Conservation (phyloP, 305 asterid genomes). For the Solanum aculeatissimum region DNA sequence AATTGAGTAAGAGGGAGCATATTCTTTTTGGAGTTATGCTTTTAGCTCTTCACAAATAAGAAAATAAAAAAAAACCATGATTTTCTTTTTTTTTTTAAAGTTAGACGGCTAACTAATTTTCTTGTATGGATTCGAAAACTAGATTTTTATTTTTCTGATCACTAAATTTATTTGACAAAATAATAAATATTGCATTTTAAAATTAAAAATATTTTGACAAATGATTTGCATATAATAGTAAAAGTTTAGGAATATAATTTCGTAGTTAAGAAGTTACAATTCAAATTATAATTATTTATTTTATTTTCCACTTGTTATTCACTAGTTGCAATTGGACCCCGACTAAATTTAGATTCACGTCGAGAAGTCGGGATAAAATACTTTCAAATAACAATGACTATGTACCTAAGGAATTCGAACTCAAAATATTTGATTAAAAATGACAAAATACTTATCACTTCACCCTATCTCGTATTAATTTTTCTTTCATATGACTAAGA, state of each 20-base stretch:
- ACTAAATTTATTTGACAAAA: neutral
- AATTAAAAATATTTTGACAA: too few relatives aligned
- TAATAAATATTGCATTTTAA: too few relatives aligned
- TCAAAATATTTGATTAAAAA: too few relatives aligned
- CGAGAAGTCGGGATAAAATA: too few relatives aligned
- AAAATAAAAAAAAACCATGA: too few relatives aligned
- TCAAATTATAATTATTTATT: neutral
- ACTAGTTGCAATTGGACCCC: too few relatives aligned
- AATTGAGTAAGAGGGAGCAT: neutral
- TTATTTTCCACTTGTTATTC: too few relatives aligned
- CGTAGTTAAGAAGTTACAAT: neutral
- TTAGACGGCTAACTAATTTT: too few relatives aligned
- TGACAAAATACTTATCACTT: too few relatives aligned
- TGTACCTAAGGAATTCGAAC: too few relatives aligned
- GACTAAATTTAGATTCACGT: neutral
- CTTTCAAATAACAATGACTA: rapidly evolving
- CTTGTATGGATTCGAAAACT: neutral
- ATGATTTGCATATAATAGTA: neutral
- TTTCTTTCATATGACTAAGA: neutral
- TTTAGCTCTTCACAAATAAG: neutral
- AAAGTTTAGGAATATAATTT: neutral
- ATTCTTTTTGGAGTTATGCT: neutral
- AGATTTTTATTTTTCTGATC: neutral
- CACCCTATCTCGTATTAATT: too few relatives aligned
- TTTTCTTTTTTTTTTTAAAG: too few relatives aligned